Evolutionary conservation across 768 basidiomycete species (phyloP).

Genomic region (Tylopilus felleus): DNA sequence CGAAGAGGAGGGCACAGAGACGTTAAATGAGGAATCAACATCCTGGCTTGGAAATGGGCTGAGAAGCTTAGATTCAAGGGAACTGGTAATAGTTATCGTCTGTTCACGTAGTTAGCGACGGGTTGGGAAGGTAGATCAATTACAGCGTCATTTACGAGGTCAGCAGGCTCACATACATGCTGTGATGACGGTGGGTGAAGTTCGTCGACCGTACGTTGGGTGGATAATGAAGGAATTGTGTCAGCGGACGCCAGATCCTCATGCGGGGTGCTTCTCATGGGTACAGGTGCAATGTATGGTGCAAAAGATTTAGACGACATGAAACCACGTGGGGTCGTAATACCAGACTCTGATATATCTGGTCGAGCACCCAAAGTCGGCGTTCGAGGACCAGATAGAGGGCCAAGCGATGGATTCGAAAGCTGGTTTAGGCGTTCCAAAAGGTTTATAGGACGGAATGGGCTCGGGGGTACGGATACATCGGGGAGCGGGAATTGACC

Average conservation of each 20-base stretch:
- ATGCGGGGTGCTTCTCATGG: neutral
- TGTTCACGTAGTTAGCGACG: constrained; percentile 1
- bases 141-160: constrained; percentile 2
- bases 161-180: constrained; percentile 8
- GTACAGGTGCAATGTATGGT: constrained; percentile 16
- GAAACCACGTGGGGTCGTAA: constrained; percentile 29
- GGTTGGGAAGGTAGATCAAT: neutral
- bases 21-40: constrained; percentile 1
- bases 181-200: constrained; percentile 23
- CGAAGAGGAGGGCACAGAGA: neutral
- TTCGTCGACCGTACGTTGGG: constrained; percentile 17
- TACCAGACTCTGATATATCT: neutral
- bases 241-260: constrained; percentile 1
- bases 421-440: constrained; percentile 26
- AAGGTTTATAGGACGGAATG: constrained; percentile 33
- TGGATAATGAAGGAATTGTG: constrained; percentile 8
- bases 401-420: constrained; percentile 4
- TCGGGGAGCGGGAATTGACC: constrained; percentile 14
- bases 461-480: constrained; percentile 25
- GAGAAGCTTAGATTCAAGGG: neutral
- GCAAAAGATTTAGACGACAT: constrained; percentile 45
- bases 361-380: constrained; percentile 2
- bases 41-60: constrained; percentile 1
- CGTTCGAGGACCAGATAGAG: neutral
- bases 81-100: neutral